These are phyloP conservation scores for Coniella lustricola DNA, from an alignment of 2,329 filamentous ascomycete genomes.

Conservation along the genomic window DNA sequence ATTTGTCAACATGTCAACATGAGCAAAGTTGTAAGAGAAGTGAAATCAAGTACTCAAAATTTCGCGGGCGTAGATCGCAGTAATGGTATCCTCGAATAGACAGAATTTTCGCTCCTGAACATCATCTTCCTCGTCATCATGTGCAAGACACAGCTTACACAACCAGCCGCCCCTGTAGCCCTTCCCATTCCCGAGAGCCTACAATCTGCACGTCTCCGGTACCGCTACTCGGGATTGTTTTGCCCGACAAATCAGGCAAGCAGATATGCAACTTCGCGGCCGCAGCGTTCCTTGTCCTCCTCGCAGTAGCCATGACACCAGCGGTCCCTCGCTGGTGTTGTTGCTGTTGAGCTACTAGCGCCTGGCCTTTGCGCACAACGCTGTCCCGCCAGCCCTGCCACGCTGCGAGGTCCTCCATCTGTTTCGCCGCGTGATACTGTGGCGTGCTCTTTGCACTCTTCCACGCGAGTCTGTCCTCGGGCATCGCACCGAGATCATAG, in stretches of 20 bases:
- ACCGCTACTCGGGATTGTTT: constrained; percentile 30
- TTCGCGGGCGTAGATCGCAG: not conserved
- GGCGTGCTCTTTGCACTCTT: constrained; percentile 56
- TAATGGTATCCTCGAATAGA: constrained; percentile 13
- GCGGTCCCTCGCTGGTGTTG: constrained; percentile 17
- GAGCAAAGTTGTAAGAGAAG: too few species aligned
- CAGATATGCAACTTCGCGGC: constrained; percentile 44
- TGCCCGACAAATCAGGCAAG: constrained; percentile 40
- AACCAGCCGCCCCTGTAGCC: constrained; percentile 38
- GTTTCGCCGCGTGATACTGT: constrained; percentile 58
- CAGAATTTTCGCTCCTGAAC: not conserved
- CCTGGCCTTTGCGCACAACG: constrained; percentile 45
- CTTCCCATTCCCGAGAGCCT: constrained; percentile 49
- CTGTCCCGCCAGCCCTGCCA: constrained; percentile 53
- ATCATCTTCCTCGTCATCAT: not conserved
- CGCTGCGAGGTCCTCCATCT: constrained; percentile 57
- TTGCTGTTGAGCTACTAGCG: constrained; percentile 25
- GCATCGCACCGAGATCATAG: constrained; percentile 52
- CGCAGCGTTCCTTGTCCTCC: constrained; percentile 25
- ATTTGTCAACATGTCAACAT: too few species aligned
- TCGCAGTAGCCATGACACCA: constrained; percentile 21
- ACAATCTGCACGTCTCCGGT: constrained; percentile 42
- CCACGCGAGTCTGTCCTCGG: constrained; percentile 58
- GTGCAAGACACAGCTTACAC: constrained; percentile 13
- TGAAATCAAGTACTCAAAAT: not conserved